Evolutionary conservation across 176 grass and related monocot species (phyloP).

Genomic region (Oropetium thomaeum): DNA sequence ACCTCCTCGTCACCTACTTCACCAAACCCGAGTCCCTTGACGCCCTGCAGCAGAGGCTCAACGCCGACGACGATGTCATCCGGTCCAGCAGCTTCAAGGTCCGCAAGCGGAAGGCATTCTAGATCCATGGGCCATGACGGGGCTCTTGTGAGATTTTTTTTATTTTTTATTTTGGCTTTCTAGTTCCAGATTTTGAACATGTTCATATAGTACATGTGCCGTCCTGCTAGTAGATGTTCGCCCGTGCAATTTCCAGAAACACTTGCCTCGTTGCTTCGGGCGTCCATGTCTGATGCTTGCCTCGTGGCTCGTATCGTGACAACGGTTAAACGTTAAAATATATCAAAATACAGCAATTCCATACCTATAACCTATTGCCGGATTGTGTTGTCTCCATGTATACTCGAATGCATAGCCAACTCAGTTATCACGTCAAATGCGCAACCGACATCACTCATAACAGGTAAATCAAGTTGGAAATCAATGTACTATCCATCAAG

Average conservation of each 20-base stretch:
- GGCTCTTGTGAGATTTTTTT: slow-evolving; percentile 8
- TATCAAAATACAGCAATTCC: neutral
- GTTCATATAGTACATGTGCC: slow-evolving; percentile 27
- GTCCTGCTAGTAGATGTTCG: neutral
- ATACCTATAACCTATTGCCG: no score
- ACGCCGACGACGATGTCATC: slow-evolving; percentile 72
- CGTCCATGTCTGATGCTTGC: neutral
- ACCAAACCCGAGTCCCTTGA: slow-evolving; percentile 75
- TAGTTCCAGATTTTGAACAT: slow-evolving; percentile 9
- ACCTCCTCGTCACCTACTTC: slow-evolving; percentile 89
- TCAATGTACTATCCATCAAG: neutral
- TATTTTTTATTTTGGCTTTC: slow-evolving; percentile 1
- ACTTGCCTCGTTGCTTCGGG: no score
- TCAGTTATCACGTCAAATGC: neutral
- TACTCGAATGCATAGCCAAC: no score
- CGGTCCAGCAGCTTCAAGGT: slow-evolving; percentile 67
- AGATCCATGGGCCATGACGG: neutral
- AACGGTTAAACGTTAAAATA: neutral
- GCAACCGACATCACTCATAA: neutral
- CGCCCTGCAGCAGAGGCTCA: slow-evolving; percentile 54
- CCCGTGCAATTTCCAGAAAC: neutral
- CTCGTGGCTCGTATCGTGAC: neutral
- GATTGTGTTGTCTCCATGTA: no score
- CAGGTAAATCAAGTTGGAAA: neutral
- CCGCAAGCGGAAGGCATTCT: slow-evolving; percentile 50